Evolutionary conservation across 2,329 filamentous ascomycete species (phyloP).

Genomic region (Byssothecium circinans): DNA sequence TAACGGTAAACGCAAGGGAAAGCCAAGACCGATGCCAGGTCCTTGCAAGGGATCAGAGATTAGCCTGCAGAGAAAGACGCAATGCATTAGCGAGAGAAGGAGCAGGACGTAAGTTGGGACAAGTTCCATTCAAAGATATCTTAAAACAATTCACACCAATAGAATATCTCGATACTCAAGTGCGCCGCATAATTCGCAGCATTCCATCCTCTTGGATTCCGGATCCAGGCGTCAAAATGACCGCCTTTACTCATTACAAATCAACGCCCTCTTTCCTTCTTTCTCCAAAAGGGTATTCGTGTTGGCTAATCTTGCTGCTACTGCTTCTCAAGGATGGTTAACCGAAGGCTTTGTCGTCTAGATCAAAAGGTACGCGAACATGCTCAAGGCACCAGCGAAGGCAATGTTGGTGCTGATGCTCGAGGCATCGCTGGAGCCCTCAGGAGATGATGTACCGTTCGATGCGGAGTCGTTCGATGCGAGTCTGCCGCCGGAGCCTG

Average conservation of each 20-base stretch:
- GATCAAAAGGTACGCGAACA: conserved; percentile 22
- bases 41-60: no score
- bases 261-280: neutral
- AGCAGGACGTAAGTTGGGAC: conserved; percentile 5
- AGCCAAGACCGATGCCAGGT: no score
- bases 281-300: conserved; percentile 3
- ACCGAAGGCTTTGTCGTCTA: conserved; percentile 9
- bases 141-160: conserved; percentile 12
- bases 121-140: conserved; percentile 12
- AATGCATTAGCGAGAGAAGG: no score
- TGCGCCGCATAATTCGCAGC: neutral
- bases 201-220: conserved; percentile 15
- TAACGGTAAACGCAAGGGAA: no score
- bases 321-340: neutral
- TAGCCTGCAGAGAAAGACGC: no score
- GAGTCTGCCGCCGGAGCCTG: conserved; percentile 16
- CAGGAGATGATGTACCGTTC: conserved; percentile 2
- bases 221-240: conserved; percentile 14
- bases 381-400: conserved; percentile 17
- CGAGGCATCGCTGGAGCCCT: conserved; percentile 17
- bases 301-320: neutral
- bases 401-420: conserved; percentile 10
- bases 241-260: conserved; percentile 2
- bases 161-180: conserved; percentile 8
- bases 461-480: conserved; percentile 11